Evolutionary conservation across 2,329 filamentous ascomycete species (phyloP), one percentile per base, ranked within the genome.

Genomic region (Phoma herbarum): DNA sequence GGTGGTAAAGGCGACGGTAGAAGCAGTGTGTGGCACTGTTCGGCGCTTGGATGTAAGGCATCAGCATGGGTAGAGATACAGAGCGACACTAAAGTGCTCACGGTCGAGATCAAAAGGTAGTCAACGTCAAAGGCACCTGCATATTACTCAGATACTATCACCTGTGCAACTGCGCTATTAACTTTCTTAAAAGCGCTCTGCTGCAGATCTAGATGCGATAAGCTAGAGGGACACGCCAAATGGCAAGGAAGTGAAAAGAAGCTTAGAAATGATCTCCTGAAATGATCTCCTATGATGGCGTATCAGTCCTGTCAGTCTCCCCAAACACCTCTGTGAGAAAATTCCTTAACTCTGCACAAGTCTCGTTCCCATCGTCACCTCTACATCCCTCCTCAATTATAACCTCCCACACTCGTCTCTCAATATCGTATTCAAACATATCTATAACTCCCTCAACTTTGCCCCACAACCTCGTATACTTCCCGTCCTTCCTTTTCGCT

Each of bases 391-490:
- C 67, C 20, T 68, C 62, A 3, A 52, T 31, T 7, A 73, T 43
- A 5, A 62, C 63, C 12, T 68, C 65, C 70, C 70, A 74, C 28
- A 71, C 4, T n/a, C 56, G 37, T 35, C 55, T 56, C 54, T 74
- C 71, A n/a, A 70, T 51, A 42, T 74, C 70, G 26, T 61, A 66
- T 9, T 66, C 70, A 39, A 72, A 62, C 35, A 56, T 43, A n/a
- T 59, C 50, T 2, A 63, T 47, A 49, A 62, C 55, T 2, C 61
- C 52, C 26, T 65, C 46, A 18, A 58, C 50, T 8, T n/a, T 29
- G 0, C 61, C 61, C 70, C 69, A 73, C 62, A 72, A 67, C 7
- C 70, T 56, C 12, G 61, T 58, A 11, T 18, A 54, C 10, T 46
- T 55, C 0, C 63, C 63, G 16, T 60, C 39, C 3, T n/a, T 29